Evolutionary conservation across 495 filamentous ascomycete genomes (phyloP).

Genomic region (Tuber borchii): DNA sequence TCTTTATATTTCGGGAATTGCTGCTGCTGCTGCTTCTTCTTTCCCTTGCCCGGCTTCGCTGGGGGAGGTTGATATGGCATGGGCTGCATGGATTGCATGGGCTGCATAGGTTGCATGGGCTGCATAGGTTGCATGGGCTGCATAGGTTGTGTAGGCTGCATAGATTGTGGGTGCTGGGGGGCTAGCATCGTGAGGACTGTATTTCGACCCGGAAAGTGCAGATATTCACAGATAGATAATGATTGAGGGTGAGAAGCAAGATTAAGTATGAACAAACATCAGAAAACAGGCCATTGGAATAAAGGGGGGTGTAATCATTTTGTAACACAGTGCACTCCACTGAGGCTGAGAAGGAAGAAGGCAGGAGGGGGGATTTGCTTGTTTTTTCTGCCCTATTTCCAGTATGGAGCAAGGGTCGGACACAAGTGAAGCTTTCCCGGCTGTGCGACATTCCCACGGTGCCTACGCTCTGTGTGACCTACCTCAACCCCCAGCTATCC

Average conservation of each 20-base stretch:
- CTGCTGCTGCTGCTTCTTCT: conserved; percentile 3
- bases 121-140: background rate
- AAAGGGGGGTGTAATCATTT: background rate
- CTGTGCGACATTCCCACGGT: background rate
- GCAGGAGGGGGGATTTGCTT: background rate
- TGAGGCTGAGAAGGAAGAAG: background rate
- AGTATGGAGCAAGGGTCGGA: background rate
- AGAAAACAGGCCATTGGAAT: background rate
- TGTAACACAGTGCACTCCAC: background rate
- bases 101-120: background rate
- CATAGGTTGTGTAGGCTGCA: background rate
- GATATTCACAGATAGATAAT: background rate
- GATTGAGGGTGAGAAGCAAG: background rate
- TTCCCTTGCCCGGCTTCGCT: conserved; percentile 8
- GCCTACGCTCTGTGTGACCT: background rate
- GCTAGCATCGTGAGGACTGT: background rate
- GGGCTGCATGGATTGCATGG: conserved; percentile 10
- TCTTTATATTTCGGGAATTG: conserved; percentile 36
- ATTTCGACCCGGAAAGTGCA: background rate
- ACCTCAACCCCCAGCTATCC: background rate
- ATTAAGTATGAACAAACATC: background rate
- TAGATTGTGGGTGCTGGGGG: background rate
- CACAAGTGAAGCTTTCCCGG: background rate
- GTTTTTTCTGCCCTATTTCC: background rate
- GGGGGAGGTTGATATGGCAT: conserved; percentile 3